Percentiles rank a stretch among this genome's conserved stretches.
Evolutionary conservation across 257 asterid species (phyloP).

Genomic region (Gentiana dahurica): DNA sequence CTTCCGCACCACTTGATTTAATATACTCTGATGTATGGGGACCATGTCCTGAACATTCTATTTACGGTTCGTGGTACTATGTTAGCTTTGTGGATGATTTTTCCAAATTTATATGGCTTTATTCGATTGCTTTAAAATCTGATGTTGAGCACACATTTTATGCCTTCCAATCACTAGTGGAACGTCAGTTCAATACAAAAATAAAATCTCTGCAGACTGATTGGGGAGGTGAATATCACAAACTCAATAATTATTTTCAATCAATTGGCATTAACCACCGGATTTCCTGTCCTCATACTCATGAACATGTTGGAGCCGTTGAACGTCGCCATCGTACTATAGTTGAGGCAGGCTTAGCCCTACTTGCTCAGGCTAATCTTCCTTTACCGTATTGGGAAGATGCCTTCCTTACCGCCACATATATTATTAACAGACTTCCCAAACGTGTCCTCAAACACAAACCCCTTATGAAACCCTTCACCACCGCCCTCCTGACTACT

Average conservation of each 20-base stretch:
- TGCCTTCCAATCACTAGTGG: not conserved
- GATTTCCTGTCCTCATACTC: not conserved
- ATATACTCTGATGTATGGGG: not conserved
- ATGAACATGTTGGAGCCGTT: not conserved
- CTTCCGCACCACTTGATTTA: not conserved
- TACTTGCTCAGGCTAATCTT: not conserved
- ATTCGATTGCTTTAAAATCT: not conserved
- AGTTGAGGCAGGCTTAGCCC: not conserved
- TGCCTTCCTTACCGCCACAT: not conserved
- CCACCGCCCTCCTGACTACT: not conserved
- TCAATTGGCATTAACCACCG: not conserved
- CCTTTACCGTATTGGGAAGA: not conserved
- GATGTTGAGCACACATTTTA: not conserved
- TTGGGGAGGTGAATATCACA: not conserved
- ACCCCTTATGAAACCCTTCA: not conserved
- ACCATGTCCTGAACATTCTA: not conserved
- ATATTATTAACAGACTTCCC: constrained; percentile 5
- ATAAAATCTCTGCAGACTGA: not conserved
- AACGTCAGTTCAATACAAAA: not conserved
- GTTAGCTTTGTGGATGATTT: not conserved
- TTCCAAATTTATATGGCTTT: not conserved
- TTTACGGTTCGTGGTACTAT: not conserved
- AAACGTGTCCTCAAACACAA: not conserved
- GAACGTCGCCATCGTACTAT: not conserved
- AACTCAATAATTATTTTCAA: not conserved